These are phyloP conservation scores for Gnaphalium uliginosum DNA, from an alignment of 129 eudicot species.

Conservation along the genomic window DNA sequence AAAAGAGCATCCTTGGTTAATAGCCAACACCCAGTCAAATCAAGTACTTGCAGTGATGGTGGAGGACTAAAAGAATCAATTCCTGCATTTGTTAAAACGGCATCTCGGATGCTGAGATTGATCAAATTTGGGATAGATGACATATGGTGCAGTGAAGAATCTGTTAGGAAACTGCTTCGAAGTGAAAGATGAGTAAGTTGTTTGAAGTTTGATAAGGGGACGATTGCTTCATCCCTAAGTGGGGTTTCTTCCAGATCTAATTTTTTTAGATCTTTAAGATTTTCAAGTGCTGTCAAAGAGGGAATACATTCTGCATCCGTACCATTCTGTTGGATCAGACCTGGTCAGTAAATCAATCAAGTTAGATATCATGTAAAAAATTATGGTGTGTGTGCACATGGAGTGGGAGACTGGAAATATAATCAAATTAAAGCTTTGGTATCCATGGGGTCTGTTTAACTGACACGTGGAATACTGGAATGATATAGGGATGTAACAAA, in stretches of 20 bases:
- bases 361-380: slow-evolving; percentile 4
- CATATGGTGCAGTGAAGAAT: slow-evolving; percentile 49
- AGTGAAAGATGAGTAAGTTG: slow-evolving; percentile 63
- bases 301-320: slow-evolving; percentile 41
- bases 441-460: neutral
- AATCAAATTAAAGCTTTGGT: neutral
- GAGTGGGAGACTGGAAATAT: neutral
- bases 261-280: slow-evolving; percentile 56
- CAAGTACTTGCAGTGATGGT: slow-evolving; percentile 48
- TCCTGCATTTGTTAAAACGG: slow-evolving; percentile 68
- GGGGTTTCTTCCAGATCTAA: slow-evolving; percentile 63
- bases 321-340: slow-evolving; percentile 44
- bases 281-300: slow-evolving; percentile 58
- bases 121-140: slow-evolving; percentile 49
- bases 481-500: neutral
- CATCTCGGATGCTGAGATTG: slow-evolving; percentile 56
- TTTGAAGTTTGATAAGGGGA: slow-evolving; percentile 47
- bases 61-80: slow-evolving; percentile 65
- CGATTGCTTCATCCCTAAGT: slow-evolving; percentile 55
- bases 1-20: slow-evolving; percentile 56
- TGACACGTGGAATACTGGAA: neutral
- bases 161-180: slow-evolving; percentile 59
- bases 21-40: slow-evolving; percentile 88
- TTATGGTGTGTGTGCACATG: neutral
- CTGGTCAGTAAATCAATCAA: slow-evolving; percentile 39